Evolutionary conservation across 148 eudicot species (phyloP), one percentile per base, ranked within the genome.

Genomic region (Vaccinium macrocarpon): DNA sequence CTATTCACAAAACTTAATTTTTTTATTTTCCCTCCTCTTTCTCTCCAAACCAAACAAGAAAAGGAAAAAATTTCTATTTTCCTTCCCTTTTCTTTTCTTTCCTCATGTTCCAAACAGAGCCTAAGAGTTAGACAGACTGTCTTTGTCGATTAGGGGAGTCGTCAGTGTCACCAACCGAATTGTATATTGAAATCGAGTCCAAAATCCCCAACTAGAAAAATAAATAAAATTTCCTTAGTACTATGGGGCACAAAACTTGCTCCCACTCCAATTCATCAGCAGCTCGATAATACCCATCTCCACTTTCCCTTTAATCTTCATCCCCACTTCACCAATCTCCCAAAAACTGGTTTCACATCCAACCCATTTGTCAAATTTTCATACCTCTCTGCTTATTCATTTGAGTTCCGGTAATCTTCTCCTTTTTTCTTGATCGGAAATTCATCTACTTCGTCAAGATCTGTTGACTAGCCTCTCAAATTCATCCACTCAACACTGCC

Each of bases 101-200:
- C n/a, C n/a, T n/a, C n/a, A n/a, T n/a, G n/a, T n/a, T n/a, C n/a
- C n/a, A n/a, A n/a, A n/a, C n/a, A n/a, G n/a, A n/a, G n/a, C n/a
- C n/a, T n/a, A n/a, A 14, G 81, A 42, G 55, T 83, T 85, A 83
- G 93, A 84, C 90, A 82, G 84, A 6, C 88, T 87, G 92, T 91
- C 92, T 55, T 83, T 87, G 64, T 87, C 90, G 35, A 35, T 73
- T 84, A 56, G 90, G 53, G 76, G 83, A 83, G 79, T 86, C 38
- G 88, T 91, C 92, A 72, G 84, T 82, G 83, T 90, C 92, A 76
- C 50, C 80, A 42, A 87, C 92, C 73, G 56, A 79, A 48, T 50
- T 46, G 46, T n/a, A 50, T 38, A 23, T 59, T 79, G 23, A 35
- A 29, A n/a, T 32, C 1, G 42, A 55, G 82, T 57, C 84, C 64